Evolutionary conservation across 164 flowering plant species (phyloP), one percentile per base, ranked within the genome.

Genomic region (Aristolochia fimbriata): DNA sequence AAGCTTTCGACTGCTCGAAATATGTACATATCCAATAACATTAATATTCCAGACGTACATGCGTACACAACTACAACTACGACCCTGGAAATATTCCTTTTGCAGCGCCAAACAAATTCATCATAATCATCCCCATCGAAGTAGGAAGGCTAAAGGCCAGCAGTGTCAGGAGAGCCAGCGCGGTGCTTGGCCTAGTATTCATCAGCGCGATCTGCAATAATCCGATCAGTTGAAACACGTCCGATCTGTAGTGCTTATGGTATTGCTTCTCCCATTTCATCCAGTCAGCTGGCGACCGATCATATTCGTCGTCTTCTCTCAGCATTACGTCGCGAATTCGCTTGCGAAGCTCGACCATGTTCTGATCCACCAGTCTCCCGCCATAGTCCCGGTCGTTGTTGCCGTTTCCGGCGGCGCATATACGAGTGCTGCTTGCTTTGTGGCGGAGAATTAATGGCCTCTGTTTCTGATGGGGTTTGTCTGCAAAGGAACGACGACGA

Each of bases 211-310:
- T 19, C 58, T 85, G 86, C 70, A 81, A 49, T 13, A 73, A 6
- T 13, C 86, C 81, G 27, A 83, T 21, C 0, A 61, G 62, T 27
- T 75, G 69, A 57, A 80, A 82, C 1, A 85, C 63, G 2, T 64
- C 31, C 4, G 80, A 50, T 47, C 78, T 76, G 54, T 77, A 78
- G 22, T 47, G 50, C 2, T 70, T 45, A 50, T 70, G 76, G 12
- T 49, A 79, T 4, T 57, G 65, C 71, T 81, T 84, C 77, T 84
- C 89, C 86, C 86, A 81, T 0, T 78, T 74, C 78, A 70, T 75
- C 86, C 89, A 81, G 47, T 77, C 62, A 0, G 73, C 17, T 0
- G 81, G 86, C 20, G 82, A 69, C 69, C 74, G 75, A 5, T n/a
- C n/a, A n/a, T 27, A 27, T 5, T 27, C 3, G 5, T 27, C 30